phyloP scores from a whole-genome alignment of 768 basidiomycete genomes.

The Lyophyllum shimeji region DNA sequence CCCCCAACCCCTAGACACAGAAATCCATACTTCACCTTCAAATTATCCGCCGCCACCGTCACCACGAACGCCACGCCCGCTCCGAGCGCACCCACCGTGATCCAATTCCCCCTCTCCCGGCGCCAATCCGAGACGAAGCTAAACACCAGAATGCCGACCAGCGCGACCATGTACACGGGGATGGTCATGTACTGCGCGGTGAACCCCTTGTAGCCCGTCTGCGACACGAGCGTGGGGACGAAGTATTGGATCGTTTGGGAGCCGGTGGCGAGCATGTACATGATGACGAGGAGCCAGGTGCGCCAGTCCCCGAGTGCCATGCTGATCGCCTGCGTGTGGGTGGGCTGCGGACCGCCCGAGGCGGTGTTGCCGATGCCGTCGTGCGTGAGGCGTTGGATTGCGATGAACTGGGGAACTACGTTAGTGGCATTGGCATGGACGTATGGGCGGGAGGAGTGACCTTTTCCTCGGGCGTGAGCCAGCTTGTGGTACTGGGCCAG shows the following conservation, averaged over 20 bases:
- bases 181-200: background rate
- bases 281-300: background rate
- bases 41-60: background rate
- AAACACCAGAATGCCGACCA: background rate
- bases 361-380: background rate
- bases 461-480: slow-evolving; percentile 1
- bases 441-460: background rate
- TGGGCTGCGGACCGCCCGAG: background rate
- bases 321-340: background rate
- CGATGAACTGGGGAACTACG: background rate
- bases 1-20: background rate
- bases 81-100: background rate
- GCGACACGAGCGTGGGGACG: background rate
- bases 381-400: background rate
- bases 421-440: background rate
- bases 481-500: background rate
- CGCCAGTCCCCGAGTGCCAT: background rate
- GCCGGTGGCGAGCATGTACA: slow-evolving; percentile 4
- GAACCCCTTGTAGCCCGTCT: background rate
- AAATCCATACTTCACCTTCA: slow-evolving; percentile 1
- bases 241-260: slow-evolving; percentile 3
- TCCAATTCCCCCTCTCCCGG: background rate
- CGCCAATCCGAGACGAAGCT: background rate
- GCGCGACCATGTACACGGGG: background rate
- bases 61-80: background rate